Evolutionary conservation across 257 asterid species (phyloP).

Genomic region (Solanum piurae): DNA sequence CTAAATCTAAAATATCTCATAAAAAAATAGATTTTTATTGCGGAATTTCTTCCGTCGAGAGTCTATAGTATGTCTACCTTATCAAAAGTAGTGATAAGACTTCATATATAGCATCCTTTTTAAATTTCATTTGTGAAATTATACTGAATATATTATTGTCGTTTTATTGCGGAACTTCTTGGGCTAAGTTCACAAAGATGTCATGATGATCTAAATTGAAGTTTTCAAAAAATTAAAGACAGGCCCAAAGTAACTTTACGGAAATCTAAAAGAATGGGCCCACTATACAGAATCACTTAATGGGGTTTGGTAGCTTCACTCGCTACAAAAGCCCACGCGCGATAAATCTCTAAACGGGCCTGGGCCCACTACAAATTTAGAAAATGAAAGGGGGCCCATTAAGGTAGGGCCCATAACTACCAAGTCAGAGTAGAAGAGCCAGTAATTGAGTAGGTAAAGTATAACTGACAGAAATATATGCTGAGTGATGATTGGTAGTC

Average conservation of each 20-base stretch:
- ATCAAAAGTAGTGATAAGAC: neutral
- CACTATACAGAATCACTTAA: neutral
- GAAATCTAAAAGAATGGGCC: neutral
- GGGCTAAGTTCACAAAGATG: neutral
- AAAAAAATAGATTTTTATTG: neutral
- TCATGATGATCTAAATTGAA: neutral
- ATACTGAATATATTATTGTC: neutral
- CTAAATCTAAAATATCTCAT: neutral
- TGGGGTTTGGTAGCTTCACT: slow-evolving; percentile 9
- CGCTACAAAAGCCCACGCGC: neutral
- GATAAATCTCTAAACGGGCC: neutral
- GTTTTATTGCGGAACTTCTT: neutral
- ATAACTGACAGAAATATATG: neutral
- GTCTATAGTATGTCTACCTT: too few species aligned
- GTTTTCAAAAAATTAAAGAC: neutral
- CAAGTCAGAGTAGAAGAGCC: neutral
- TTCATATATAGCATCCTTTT: fast-evolving
- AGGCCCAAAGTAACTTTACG: neutral
- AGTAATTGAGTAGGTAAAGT: neutral
- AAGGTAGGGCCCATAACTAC: neutral
- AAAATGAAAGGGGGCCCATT: neutral
- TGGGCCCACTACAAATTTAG: neutral
- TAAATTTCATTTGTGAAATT: fast-evolving
- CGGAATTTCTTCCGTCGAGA: neutral
- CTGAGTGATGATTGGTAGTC: neutral